phyloP scores from a whole-genome alignment of 768 basidiomycete species.

The Hygrophorus russula region DNA sequence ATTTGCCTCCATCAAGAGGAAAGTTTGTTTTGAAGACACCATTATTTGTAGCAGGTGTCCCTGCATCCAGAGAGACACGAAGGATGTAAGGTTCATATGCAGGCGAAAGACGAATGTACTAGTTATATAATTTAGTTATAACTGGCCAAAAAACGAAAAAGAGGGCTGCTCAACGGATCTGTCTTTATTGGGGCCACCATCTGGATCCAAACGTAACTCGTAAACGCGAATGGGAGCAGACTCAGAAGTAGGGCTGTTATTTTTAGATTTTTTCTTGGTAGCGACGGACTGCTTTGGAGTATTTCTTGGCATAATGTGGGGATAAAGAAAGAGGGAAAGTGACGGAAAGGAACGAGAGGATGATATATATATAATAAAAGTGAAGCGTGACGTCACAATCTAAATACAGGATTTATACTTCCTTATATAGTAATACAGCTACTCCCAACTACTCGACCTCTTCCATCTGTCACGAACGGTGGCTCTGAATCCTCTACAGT shows the following conservation, averaged over 20 bases:
- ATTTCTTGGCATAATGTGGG: no score
- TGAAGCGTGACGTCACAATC: no score
- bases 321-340: no score
- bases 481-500: conserved; percentile 20
- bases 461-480: conserved; percentile 53
- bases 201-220: conserved; percentile 74
- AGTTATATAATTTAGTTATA: conserved; percentile 7
- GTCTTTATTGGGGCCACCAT: conserved; percentile 84
- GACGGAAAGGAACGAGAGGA: no score
- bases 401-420: no score
- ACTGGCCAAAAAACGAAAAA: conserved; percentile 1
- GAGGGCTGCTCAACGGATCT: conserved; percentile 49
- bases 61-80: conserved; percentile 84
- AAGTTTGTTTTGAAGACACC: conserved; percentile 96
- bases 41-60: conserved; percentile 81
- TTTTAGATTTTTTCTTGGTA: no score
- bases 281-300: no score
- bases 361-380: no score
- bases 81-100: conserved; percentile 83
- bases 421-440: conserved; percentile 4
- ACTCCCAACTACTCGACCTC: conserved; percentile 47
- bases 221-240: conserved; percentile 61
- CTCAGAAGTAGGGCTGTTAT: no score
- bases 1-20: conserved; percentile 84
- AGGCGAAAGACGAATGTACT: conserved; percentile 97